These are phyloP conservation scores for Sphaceloma murrayae DNA, from an alignment of 2,329 filamentous ascomycete species.

Conservation along the genomic window DNA sequence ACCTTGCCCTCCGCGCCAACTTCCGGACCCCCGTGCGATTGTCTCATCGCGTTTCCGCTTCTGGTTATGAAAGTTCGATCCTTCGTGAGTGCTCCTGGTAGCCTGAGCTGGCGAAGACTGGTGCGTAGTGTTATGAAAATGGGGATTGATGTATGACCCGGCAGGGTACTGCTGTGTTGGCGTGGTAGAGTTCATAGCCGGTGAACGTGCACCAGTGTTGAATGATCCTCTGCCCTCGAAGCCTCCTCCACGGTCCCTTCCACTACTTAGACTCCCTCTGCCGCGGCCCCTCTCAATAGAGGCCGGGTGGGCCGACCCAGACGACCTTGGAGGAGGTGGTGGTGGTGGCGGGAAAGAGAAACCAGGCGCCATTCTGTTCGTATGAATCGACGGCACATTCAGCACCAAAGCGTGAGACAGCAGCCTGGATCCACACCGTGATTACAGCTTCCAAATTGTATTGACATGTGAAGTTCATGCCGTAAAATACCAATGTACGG, in stretches of 20 bases:
- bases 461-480: too few relatives aligned
- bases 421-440: too few relatives aligned
- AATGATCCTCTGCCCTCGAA: conserved; percentile 5
- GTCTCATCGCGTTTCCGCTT: conserved; percentile 25
- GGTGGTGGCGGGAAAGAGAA: conserved; percentile 43
- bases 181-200: neutral
- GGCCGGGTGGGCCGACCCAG: conserved; percentile 14
- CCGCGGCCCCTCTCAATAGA: conserved; percentile 26
- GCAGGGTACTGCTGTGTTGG: conserved; percentile 20
- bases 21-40: neutral
- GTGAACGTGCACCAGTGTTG: neutral
- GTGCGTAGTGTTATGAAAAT: too few relatives aligned
- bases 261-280: conserved; percentile 16
- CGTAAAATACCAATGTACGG: neutral
- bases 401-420: too few relatives aligned
- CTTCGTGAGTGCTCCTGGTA: too few relatives aligned
- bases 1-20: neutral
- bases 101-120: neutral
- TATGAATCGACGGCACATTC: neutral
- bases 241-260: conserved; percentile 21
- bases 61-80: conserved; percentile 23
- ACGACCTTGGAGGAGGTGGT: conserved; percentile 31
- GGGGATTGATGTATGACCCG: conserved; percentile 27
- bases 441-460: neutral
- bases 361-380: conserved; percentile 20